These are phyloP conservation scores for Sporothrix sp. DNA, from an alignment of 2,329 filamentous ascomycete species.

Conservation along the genomic window DNA sequence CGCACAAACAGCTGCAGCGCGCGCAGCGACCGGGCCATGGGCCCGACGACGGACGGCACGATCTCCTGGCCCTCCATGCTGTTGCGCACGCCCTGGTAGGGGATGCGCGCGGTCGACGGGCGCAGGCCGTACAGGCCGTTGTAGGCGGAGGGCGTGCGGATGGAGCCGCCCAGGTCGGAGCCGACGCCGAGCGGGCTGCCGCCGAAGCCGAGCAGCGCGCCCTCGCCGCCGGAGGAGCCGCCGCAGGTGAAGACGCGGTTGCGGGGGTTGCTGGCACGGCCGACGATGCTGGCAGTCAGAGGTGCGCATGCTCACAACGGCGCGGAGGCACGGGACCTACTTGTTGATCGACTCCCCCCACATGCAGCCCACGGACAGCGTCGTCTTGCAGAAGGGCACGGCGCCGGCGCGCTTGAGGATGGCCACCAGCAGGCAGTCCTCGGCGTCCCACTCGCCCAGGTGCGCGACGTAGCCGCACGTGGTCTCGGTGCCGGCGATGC, in stretches of 20 bases:
- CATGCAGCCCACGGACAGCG: slow-evolving; percentile 53
- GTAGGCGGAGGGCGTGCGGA: not conserved
- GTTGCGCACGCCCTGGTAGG: slow-evolving; percentile 31
- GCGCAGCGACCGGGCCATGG: slow-evolving; percentile 44
- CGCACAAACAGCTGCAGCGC: slow-evolving; percentile 33
- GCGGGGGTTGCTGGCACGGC: not conserved
- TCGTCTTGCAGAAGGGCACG: slow-evolving; percentile 47
- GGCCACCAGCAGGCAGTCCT: slow-evolving; percentile 31
- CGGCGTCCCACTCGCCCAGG: slow-evolving; percentile 43
- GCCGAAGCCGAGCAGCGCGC: not conserved
- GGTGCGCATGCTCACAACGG: too few species aligned
- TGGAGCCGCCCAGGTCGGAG: not conserved
- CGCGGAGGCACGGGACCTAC: slow-evolving; percentile 24
- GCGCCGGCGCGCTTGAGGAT: slow-evolving; percentile 39
- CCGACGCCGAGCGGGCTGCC: not conserved
- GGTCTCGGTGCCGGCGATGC: slow-evolving; percentile 37
- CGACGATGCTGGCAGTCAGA: not conserved
- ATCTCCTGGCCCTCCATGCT: slow-evolving; percentile 56
- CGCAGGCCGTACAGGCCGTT: not conserved
- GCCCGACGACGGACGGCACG: slow-evolving; percentile 53
- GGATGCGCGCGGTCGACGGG: not conserved
- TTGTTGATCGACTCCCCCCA: slow-evolving; percentile 58
- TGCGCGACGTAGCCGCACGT: slow-evolving; percentile 55
- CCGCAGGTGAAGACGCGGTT: not conserved
- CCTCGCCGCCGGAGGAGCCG: not conserved